Evolutionary conservation across 768 basidiomycete genomes (phyloP), one percentile per base, ranked within the genome.

Genomic region (Boletus speciosus): DNA sequence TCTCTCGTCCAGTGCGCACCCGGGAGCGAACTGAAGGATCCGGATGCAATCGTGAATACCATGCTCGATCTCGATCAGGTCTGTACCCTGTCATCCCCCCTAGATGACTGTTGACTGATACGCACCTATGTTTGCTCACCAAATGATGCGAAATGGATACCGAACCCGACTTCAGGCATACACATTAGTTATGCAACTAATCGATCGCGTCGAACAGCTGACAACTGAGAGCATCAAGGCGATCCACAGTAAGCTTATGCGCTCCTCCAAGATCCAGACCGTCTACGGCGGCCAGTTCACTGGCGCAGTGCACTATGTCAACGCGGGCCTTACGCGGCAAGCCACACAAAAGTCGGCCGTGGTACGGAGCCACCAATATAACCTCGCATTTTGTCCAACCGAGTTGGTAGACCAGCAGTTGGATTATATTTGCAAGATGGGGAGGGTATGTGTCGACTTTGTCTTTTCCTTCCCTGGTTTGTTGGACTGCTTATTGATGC

Each of bases 401-500:
- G 69, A 68, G 21, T 19, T 60, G 27, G 69, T 70, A 3, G 69
- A 70, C 36, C 66, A 70, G 29, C 70, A 70, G 37, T 36, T 70
- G 32, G 69, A 70, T 35, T 70, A 70, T 47, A 70, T 70, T 23
- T 70, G 69, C 50, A 70, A 70, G 55, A 70, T 70, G 69, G 69
- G 63, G 2, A 63, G 63, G 55, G 69, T 71, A 47, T 6, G 69
- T 57, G 5, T 37, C 38, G 14, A 27, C 10, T 0, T n/a, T 4
- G 5, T 35, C 16, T 14, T 14, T 6, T 39, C 14, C 6, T 35
- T 21, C 21, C n/a, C 29, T 29, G 8, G 9, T 37, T 39, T 32
- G 6, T 12, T 41, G 25, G 38, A 37, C 6, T 36, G 14, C 47
- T 50, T 16, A 25, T 36, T 11, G 27, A 32, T 5, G 12, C 8